phyloP scores from a whole-genome alignment of 495 filamentous ascomycete species.

The Choiromyces venosus region DNA sequence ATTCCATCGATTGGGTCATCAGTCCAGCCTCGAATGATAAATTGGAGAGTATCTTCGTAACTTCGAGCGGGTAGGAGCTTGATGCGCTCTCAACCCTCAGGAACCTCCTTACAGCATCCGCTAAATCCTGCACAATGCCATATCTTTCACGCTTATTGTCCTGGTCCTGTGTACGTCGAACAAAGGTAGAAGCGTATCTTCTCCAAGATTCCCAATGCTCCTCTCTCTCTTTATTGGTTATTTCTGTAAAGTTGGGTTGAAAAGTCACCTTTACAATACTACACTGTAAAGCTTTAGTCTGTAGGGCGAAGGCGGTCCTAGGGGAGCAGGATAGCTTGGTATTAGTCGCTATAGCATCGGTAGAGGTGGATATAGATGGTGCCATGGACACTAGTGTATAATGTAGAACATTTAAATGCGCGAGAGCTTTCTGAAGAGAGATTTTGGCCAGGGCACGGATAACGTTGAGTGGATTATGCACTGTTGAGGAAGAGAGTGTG shows the following conservation, averaged over 20 bases:
- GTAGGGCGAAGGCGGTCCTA: constrained; percentile 26
- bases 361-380: constrained; percentile 19
- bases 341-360: constrained; percentile 27
- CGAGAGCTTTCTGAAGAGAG: constrained; percentile 31
- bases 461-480: constrained; percentile 24
- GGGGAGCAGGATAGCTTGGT: constrained; percentile 25
- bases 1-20: constrained; percentile 28
- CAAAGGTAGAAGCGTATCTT: constrained; percentile 26
- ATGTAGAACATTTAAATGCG: constrained; percentile 29
- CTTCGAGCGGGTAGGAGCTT: constrained; percentile 26
- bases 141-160: constrained; percentile 32
- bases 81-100: constrained; percentile 24
- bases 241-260: constrained; percentile 7
- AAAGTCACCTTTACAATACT: constrained; percentile 19
- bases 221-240: not conserved
- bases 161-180: constrained; percentile 30
- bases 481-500: constrained; percentile 21
- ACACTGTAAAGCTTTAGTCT: constrained; percentile 29
- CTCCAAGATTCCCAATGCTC: constrained; percentile 35
- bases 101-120: constrained; percentile 22
- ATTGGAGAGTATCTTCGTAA: constrained; percentile 29
- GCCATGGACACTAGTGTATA: constrained; percentile 32
- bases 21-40: constrained; percentile 35
- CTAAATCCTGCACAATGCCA: constrained; percentile 25
- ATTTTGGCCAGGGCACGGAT: constrained; percentile 31